phyloP scores from a whole-genome alignment of 441 rosid species.

The Hura crepitans region DNA sequence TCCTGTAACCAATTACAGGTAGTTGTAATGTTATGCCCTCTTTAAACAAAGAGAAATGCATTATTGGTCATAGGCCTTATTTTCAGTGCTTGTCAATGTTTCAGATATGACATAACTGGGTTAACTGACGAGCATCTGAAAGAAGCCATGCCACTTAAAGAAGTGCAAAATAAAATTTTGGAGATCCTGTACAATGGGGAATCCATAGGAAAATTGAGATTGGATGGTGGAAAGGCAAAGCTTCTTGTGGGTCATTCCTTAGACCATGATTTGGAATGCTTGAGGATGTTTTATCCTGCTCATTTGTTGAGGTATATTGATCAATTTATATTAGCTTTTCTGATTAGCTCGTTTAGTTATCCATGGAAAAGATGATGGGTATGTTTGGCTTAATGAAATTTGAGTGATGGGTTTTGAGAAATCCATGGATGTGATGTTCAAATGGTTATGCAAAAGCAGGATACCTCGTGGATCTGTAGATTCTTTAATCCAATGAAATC shows the following conservation, averaged over 20 bases:
- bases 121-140: constrained; percentile 57
- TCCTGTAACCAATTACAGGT: constrained; percentile 65
- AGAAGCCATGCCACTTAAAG: constrained; percentile 49
- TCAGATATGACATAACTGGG: constrained; percentile 64
- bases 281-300: constrained; percentile 54
- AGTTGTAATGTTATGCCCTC: constrained; percentile 4
- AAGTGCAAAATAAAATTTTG: constrained; percentile 40
- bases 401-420: not conserved
- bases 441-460: not conserved
- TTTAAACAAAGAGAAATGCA: not conserved
- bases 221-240: constrained; percentile 45
- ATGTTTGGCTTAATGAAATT: not conserved
- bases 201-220: constrained; percentile 27
- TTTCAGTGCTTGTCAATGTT: constrained; percentile 10
- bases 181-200: constrained; percentile 52
- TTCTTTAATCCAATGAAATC: not conserved
- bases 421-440: not conserved
- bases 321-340: not conserved
- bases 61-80: not conserved
- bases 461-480: not conserved
- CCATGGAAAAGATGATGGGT: not conserved
- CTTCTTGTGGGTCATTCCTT: constrained; percentile 75
- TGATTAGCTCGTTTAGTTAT: not conserved
- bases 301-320: constrained; percentile 52
- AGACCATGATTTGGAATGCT: constrained; percentile 55